Percentiles rank a stretch among this genome's conserved stretches.
Evolutionary conservation across 2,329 filamentous ascomycete genomes (phyloP).

Genomic region (Colletotrichum magnum): DNA sequence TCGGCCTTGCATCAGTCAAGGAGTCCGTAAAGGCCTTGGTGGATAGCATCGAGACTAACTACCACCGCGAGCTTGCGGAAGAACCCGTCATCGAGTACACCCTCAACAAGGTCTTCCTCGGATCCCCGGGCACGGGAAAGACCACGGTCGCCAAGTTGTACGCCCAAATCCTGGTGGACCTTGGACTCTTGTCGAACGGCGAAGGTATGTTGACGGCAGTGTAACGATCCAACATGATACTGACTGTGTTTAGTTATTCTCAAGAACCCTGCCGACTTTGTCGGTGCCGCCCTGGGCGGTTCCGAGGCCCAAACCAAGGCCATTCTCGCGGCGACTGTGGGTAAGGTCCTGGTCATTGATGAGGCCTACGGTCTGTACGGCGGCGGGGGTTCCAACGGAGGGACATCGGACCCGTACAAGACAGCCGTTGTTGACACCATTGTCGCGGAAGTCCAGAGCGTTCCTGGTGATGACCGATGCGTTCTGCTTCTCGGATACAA

Average conservation of each 20-base stretch:
- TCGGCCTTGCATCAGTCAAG: slow-evolving; percentile 75
- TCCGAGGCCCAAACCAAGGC: slow-evolving; percentile 81
- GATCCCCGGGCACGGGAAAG: slow-evolving; percentile 82
- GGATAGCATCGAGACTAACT: slow-evolving; percentile 75
- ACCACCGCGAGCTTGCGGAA: slow-evolving; percentile 74
- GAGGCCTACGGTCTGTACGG: slow-evolving; percentile 80
- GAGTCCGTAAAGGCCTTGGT: slow-evolving; percentile 70
- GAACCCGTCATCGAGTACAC: slow-evolving; percentile 70
- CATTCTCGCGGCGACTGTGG: slow-evolving; percentile 75
- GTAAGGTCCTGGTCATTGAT: slow-evolving; percentile 85
- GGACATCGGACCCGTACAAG: slow-evolving; percentile 62
- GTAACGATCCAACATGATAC: background rate
- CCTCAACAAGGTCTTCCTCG: slow-evolving; percentile 79
- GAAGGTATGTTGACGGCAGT: slow-evolving; percentile 63
- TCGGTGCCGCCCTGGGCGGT: slow-evolving; percentile 73
- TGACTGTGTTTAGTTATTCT: slow-evolving; percentile 64
- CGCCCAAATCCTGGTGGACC: slow-evolving; percentile 75
- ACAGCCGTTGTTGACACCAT: slow-evolving; percentile 80
- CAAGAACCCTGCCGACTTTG: slow-evolving; percentile 82
- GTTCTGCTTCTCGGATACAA: slow-evolving; percentile 80
- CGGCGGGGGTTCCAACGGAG: slow-evolving; percentile 44
- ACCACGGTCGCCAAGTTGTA: slow-evolving; percentile 83
- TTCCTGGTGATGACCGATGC: slow-evolving; percentile 79
- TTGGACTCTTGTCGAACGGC: slow-evolving; percentile 77
- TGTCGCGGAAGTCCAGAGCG: slow-evolving; percentile 79